phyloP scores from a whole-genome alignment of 2,329 filamentous ascomycete genomes.

The Diaporthe ampelina region DNA sequence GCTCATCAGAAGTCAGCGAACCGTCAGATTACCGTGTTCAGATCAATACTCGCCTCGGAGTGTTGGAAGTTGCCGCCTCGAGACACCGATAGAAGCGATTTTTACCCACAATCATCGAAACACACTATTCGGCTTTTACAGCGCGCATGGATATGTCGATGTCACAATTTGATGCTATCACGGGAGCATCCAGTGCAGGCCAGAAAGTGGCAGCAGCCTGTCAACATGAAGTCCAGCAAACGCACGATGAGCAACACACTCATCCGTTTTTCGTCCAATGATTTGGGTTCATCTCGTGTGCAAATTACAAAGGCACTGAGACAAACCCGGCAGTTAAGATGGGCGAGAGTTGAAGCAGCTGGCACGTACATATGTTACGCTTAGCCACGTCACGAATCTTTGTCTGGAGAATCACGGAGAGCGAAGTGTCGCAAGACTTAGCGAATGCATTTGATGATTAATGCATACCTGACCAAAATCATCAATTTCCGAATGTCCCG shows the following conservation, averaged over 20 bases:
- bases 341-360: background rate
- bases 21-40: constrained; percentile 37
- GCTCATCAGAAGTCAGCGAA: constrained; percentile 22
- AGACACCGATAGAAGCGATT: background rate
- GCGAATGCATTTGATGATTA: background rate
- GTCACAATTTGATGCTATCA: background rate
- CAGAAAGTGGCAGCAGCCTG: background rate
- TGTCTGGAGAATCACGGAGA: background rate
- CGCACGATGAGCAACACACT: background rate
- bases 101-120: background rate
- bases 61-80: constrained; percentile 25
- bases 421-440: background rate
- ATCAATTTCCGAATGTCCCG: background rate
- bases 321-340: background rate
- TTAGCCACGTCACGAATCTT: background rate
- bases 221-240: background rate
- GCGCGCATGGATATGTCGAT: background rate
- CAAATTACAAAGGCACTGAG: background rate
- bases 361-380: background rate
- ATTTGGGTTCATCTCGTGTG: background rate
- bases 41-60: constrained; percentile 35
- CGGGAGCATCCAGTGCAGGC: background rate
- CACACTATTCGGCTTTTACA: background rate
- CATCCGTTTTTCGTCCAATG: background rate
- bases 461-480: background rate